A percentile compares a stretch with the other conserved stretches of the same genome.
Conservation (phyloP, 1,284 basidiomycete genomes). For the Ustilago curta region DNA sequence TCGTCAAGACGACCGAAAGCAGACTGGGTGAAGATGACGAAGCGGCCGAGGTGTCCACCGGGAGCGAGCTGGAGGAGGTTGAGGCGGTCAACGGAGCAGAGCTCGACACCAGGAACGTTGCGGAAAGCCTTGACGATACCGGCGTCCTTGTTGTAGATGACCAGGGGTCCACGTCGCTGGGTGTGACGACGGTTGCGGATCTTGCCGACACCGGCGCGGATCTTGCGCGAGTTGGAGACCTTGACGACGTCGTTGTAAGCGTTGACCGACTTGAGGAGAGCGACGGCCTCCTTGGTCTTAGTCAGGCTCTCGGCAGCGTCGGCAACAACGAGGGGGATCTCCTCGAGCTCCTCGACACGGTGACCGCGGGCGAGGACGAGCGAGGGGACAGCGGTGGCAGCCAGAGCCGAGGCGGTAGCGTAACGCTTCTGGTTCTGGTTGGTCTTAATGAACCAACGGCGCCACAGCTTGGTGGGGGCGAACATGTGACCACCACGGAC, state of each 20-base stretch:
- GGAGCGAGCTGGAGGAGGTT: slow-evolving; percentile 99
- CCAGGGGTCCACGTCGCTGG: slow-evolving; percentile 95
- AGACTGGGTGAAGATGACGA: slow-evolving; percentile 98
- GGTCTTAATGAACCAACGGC: slow-evolving; percentile 99
- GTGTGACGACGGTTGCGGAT: slow-evolving; percentile 95
- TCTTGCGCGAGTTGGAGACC: slow-evolving; percentile 96
- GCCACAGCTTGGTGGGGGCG: slow-evolving; percentile 99
- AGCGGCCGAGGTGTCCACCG: slow-evolving; percentile 98
- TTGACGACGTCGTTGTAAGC: slow-evolving; percentile 96
- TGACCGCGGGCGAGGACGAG: slow-evolving; percentile 99
- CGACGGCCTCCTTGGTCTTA: slow-evolving; percentile 98
- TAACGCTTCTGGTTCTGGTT: slow-evolving; percentile 99
- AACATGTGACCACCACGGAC: slow-evolving; percentile 95
- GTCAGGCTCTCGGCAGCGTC: slow-evolving; percentile 84
- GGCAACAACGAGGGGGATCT: slow-evolving; percentile 93
- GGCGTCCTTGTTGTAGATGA: slow-evolving; percentile 98
- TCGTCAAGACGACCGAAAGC: slow-evolving; percentile 94
- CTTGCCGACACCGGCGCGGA: slow-evolving; percentile 98
- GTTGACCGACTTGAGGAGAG: slow-evolving; percentile 82
- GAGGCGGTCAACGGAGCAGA: slow-evolving; percentile 91
- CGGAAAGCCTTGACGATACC: slow-evolving; percentile 98
- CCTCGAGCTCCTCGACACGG: slow-evolving; percentile 96
- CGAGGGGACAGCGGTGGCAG: slow-evolving; percentile 96
- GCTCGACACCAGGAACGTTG: slow-evolving; percentile 98
- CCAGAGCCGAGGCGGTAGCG: slow-evolving; percentile 96